Evolutionary conservation across 176 grass and related monocot genomes (phyloP), one percentile per base, ranked within the genome.

Genomic region (Otatea glauca): DNA sequence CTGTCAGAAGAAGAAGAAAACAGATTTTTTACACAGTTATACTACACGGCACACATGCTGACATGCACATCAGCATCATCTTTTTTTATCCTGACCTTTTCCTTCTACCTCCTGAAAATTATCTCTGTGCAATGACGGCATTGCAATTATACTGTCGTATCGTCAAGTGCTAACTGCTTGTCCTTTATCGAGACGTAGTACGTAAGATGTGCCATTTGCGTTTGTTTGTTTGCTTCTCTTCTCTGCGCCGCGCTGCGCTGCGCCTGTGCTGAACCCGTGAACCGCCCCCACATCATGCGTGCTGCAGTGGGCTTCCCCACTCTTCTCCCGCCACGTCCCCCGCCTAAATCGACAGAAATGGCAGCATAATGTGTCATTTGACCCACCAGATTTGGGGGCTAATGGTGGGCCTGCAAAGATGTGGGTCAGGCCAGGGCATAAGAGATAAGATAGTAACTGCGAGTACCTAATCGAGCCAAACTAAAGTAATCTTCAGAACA

Each of bases 381-480:
- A 68, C 70, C 76, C 23, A 85, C 77, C 51, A 38, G 38, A 85
- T 70, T 84, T 24, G 64, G 50, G 61, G 41, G 29, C 76, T 80
- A 80, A 85, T 80, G 83, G 47, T 85, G 77, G 65, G 44, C 32
- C 32, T 51, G 43, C 70, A 43, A 42, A 38, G 70, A 58, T 11
- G 37, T 35, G 62, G 77, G 50, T 58, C 60, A 75, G 48, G 13
- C 47, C 48, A 70, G 49, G 49, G 64, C 78, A 54, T 21, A 9
- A 62, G 25, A 51, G 72, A 84, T 29, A 76, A 55, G 71, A 66
- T 47, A 42, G 71, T 66, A 72, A 35, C 55, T 55, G 25, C 20
- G 41, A 72, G 67, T 56, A 20, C 51, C 23, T 82, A 60, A 82
- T 29, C 17, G 17, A 54, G 17, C 17, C 37, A 34, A 48, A 13